Evolutionary conservation across 768 basidiomycete genomes (phyloP), one percentile per base, ranked within the genome.

Genomic region (Mycena kentingensis): DNA sequence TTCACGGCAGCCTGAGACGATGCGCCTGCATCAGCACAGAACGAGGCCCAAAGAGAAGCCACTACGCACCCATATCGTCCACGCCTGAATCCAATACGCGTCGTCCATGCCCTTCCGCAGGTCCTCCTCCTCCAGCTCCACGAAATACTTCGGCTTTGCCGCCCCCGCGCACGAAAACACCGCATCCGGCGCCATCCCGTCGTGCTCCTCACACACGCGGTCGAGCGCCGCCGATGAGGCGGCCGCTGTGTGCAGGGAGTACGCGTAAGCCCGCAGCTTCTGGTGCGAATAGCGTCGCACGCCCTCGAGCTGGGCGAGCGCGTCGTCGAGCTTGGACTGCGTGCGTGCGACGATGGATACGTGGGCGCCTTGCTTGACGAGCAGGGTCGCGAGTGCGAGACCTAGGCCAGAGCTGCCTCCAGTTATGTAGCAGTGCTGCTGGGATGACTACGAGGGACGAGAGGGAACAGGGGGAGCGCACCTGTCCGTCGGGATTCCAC

Each of bases 311-410:
- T 79, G 70, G 21, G 66, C 71, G 18, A 89, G 61, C 0, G 91
- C 88, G 11, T 69, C 71, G 46, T 82, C 77, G 10, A n/a, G n/a
- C n/a, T n/a, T n/a, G n/a, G n/a, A n/a, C n/a, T n/a, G n/a, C n/a
- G n/a, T n/a, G n/a, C n/a, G 77, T 5, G 93, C 93, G 8, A 95
- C 87, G 54, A 95, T 90, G 3, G 90, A 90, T 2, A 95, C 85
- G 54, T 90, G 78, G 0, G 93, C 91, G 0, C 94, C 93, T 52
- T 74, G 75, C 56, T 74, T 71, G 13, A 81, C 79, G 2, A 95
- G 76, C 18, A 85, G 70, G 24, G 78, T 74, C 0, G 92, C 87
- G 5, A 95, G 72, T 0, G 83, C 78, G 1, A 92, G 77, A 1
- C 93, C 93, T 0, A 94, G 81, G 0, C 93, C 93, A 11, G 84